Evolutionary conservation across 768 basidiomycete genomes (phyloP), one percentile per base, ranked within the genome.

Genomic region (Clathrus columnatus): DNA sequence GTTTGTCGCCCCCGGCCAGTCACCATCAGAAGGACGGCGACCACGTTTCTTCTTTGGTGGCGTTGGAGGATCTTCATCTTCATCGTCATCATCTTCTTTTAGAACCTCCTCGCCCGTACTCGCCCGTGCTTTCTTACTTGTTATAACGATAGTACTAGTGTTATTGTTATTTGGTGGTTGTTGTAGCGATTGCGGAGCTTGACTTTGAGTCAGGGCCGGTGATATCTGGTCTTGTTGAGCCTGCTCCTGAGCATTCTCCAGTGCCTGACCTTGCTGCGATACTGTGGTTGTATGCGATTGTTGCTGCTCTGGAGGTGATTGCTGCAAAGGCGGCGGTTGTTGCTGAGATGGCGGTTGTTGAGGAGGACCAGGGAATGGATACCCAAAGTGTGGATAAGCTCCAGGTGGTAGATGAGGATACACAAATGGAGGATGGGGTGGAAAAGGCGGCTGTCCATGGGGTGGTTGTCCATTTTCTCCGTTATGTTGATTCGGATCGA

Each of bases 391-490:
- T 1, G 54, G 54, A 48, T 55, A 55, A 18, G 54, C 18, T 18
- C 54, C 54, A 26, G 45, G 54, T 16, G 54, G 45, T n/a, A 55
- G 27, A n/a, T 44, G 54, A 2, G 54, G 54, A 48, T 55, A 55
- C 1, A 55, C 54, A 36, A 55, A 55, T 29, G 28, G 54, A 10
- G 45, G 29, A 30, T 55, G 54, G 20, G 54, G 54, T 7, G 54
- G 44, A 45, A 55, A 55, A 18, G 26, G 23, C 8, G 54, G 54
- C 27, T 55, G 54, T 17, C 54, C 54, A 14, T 55, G 54, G 26
- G 54, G 54, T 30, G 20, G 24, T 8, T 48, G 45, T 11, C 21
- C 46, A 44, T 53, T 44, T 21, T 55, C 27, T 5, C 20, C 23
- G 36, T 44, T 44, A 5, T 43, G 45, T 11, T 36, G 36, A 30